These are phyloP conservation scores for Colletotrichum orchidophilum DNA, from an alignment of 2,329 filamentous ascomycete species.

Conservation along the genomic window DNA sequence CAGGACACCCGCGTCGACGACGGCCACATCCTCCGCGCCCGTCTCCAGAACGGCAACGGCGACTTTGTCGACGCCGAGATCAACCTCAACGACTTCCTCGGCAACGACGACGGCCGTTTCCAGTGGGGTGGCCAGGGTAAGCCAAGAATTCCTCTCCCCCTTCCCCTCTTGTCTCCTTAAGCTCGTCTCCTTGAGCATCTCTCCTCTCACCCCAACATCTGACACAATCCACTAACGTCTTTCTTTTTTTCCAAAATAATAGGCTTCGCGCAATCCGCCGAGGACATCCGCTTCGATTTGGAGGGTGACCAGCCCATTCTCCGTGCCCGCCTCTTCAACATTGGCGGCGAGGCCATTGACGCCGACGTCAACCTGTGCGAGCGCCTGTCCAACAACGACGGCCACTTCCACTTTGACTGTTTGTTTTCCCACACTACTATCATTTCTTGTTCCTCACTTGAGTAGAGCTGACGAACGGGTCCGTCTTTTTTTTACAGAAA, in stretches of 20 bases:
- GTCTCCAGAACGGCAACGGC: conserved; percentile 51
- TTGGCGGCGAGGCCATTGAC: conserved; percentile 50
- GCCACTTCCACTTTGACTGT: conserved; percentile 48
- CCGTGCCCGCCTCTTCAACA: conserved; percentile 55
- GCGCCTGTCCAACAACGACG: conserved; percentile 62
- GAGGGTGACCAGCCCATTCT: conserved; percentile 65
- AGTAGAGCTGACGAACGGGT: too few species aligned
- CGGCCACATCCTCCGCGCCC: conserved; percentile 57
- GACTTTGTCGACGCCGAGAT: conserved; percentile 54
- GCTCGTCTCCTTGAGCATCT: background rate
- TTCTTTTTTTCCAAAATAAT: background rate
- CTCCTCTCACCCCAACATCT: too few species aligned
- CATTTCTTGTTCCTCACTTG: background rate
- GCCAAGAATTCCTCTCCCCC: background rate
- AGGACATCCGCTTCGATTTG: conserved; percentile 56
- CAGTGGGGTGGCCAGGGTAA: conserved; percentile 52
- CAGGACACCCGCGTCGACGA: conserved; percentile 58
- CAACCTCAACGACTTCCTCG: conserved; percentile 59
- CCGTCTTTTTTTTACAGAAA: background rate
- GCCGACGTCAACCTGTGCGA: conserved; percentile 65
- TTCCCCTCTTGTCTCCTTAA: background rate
- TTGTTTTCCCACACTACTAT: background rate
- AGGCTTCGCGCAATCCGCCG: conserved; percentile 57
- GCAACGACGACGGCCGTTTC: conserved; percentile 61
- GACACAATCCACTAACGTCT: background rate